A percentile compares a stretch with the other conserved stretches of the same genome.
Evolutionary conservation across 495 filamentous ascomycete genomes (phyloP).

Genomic region (Aspergillus incahuasiensis): DNA sequence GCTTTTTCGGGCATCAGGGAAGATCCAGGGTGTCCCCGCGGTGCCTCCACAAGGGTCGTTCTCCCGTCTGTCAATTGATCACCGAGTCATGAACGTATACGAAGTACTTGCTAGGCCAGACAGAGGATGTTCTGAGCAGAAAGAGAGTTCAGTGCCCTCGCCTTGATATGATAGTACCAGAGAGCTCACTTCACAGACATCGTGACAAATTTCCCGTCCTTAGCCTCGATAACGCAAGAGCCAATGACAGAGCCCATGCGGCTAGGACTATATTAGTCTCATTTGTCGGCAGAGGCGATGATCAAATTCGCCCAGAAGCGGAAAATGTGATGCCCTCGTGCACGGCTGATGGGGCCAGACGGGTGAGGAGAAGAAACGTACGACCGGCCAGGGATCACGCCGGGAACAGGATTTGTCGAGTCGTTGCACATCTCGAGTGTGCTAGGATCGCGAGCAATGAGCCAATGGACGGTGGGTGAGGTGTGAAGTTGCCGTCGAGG

Average conservation of each 20-base stretch:
- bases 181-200: background rate
- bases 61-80: background rate
- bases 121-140: background rate
- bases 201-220: constrained; percentile 7
- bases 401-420: constrained; percentile 6
- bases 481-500: background rate
- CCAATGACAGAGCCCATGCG: constrained; percentile 6
- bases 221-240: background rate
- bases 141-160: background rate
- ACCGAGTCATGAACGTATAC: background rate
- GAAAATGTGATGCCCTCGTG: constrained; percentile 11
- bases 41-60: background rate
- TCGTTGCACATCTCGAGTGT: background rate
- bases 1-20: background rate
- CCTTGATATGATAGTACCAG: background rate
- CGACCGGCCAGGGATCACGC: constrained; percentile 3
- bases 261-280: background rate
- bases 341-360: background rate
- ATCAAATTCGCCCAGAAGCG: constrained; percentile 5
- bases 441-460: constrained; percentile 1
- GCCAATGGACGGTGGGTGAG: background rate
- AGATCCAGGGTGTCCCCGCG: background rate
- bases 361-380: background rate
- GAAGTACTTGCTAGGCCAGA: background rate
- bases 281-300: background rate